These are phyloP conservation scores for Crucibulum laeve DNA, from an alignment of 768 basidiomycete species.

Conservation along the genomic window DNA sequence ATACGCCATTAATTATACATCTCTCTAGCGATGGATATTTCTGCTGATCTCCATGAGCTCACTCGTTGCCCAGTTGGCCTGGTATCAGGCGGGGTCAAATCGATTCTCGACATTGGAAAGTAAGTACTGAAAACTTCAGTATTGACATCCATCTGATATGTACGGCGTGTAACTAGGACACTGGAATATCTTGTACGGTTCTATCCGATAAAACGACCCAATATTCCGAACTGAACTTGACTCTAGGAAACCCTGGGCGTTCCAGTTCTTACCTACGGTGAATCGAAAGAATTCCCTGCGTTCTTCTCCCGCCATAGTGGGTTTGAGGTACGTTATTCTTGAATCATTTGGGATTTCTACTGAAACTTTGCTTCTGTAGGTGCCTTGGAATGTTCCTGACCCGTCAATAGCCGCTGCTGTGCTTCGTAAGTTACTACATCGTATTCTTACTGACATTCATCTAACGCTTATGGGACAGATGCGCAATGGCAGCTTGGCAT, in stretches of 20 bases:
- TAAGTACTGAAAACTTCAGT: slow-evolving; percentile 16
- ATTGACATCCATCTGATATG: neutral
- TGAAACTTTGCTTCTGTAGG: slow-evolving; percentile 34
- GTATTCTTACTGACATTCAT: neutral
- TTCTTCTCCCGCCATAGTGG: slow-evolving; percentile 89
- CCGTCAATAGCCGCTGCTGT: slow-evolving; percentile 68
- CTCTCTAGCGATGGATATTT: slow-evolving; percentile 84
- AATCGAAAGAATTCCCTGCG: slow-evolving; percentile 84
- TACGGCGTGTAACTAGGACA: slow-evolving; percentile 50
- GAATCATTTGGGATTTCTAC: neutral
- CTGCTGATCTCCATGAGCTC: slow-evolving; percentile 90
- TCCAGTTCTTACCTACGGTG: slow-evolving; percentile 77
- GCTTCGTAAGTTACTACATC: slow-evolving; percentile 52
- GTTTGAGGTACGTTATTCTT: slow-evolving; percentile 47
- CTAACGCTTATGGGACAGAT: slow-evolving; percentile 39
- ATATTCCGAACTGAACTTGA: neutral
- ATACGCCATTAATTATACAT: slow-evolving; percentile 1
- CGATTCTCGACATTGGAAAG: slow-evolving; percentile 90
- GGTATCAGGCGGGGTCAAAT: slow-evolving; percentile 91
- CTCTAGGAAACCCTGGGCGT: slow-evolving; percentile 91
- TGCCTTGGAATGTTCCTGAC: slow-evolving; percentile 71
- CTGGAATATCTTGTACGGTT: slow-evolving; percentile 68
- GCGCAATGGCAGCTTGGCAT: slow-evolving; percentile 67
- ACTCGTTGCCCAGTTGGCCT: slow-evolving; percentile 87
- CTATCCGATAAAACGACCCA: neutral